phyloP scores from a whole-genome alignment of 176 grass and related monocot genomes.

The Dactylis glomerata region DNA sequence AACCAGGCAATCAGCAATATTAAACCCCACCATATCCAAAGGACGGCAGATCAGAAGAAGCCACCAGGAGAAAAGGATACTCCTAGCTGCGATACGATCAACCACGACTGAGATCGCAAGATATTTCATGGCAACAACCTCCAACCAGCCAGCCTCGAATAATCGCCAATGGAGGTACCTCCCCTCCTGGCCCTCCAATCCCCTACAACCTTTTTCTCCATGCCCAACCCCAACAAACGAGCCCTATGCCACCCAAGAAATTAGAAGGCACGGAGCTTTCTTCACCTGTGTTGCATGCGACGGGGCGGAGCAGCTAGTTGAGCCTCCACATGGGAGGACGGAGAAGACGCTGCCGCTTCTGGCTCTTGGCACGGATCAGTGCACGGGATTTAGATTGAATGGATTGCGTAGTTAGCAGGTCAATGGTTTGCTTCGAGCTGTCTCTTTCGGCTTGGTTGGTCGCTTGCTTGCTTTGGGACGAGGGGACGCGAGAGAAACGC shows the following conservation, averaged over 20 bases:
- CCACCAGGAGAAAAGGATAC: neutral
- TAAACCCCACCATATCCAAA: slow-evolving; percentile 18
- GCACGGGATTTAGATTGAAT: neutral
- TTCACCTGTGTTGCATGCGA: slow-evolving; percentile 9
- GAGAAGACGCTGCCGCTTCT: slow-evolving; percentile 8
- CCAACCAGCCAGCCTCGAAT: slow-evolving; percentile 6
- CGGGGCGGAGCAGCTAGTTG: neutral
- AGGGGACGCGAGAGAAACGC: slow-evolving; percentile 30
- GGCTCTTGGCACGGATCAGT: slow-evolving; percentile 3
- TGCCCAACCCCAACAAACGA: slow-evolving; percentile 17
- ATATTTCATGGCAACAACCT: neutral
- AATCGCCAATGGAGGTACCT: slow-evolving; percentile 9
- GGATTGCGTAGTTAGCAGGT: neutral
- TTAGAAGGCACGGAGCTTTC: neutral
- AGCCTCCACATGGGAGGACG: slow-evolving; percentile 8
- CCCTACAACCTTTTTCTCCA: neutral
- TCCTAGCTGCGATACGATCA: neutral
- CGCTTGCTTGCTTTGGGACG: slow-evolving; percentile 23
- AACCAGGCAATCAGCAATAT: neutral
- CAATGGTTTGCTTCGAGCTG: slow-evolving; percentile 20
- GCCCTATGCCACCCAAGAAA: neutral
- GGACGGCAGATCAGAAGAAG: neutral
- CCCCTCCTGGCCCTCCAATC: neutral
- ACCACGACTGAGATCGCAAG: neutral
- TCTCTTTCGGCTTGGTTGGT: slow-evolving; percentile 39